Percentiles rank a stretch among this genome's conserved stretches.
Conservation (phyloP, 2,329 filamentous ascomycete species). For the Fusarium sp. region DNA sequence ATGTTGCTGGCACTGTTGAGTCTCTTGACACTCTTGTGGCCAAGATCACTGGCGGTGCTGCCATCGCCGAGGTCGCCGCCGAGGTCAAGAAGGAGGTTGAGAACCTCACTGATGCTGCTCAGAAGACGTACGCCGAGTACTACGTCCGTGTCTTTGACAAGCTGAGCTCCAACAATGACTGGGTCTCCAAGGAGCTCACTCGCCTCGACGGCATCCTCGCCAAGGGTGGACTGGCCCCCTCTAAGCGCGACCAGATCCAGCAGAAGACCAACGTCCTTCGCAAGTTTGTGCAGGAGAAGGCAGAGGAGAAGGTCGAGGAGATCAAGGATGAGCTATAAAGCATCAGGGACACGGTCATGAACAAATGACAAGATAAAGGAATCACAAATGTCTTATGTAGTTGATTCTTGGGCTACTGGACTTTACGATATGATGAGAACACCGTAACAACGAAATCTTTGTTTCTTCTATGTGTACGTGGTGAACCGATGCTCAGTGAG, state of each 20-base stretch:
- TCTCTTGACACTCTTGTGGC: conserved; percentile 78
- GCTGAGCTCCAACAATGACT: conserved; percentile 78
- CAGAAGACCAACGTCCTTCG: conserved; percentile 88
- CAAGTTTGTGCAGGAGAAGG: conserved; percentile 71
- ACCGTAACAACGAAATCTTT: conserved; percentile 11
- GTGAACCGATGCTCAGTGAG: conserved; percentile 21
- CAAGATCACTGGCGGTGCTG: conserved; percentile 73
- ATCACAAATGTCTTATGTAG: conserved; percentile 28
- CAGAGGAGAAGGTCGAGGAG: conserved; percentile 70
- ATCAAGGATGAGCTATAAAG: conserved; percentile 53
- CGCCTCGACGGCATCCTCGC: conserved; percentile 81
- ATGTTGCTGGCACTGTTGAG: conserved; percentile 82
- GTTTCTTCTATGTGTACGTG: conserved; percentile 18
- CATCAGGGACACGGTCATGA: conserved; percentile 4
- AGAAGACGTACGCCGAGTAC: conserved; percentile 88
- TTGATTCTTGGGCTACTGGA: conserved; percentile 33
- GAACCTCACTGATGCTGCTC: conserved; percentile 67
- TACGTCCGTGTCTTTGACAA: conserved; percentile 93
- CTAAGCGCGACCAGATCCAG: conserved; percentile 89
- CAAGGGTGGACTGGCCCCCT: conserved; percentile 84
- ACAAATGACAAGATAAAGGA: conserved; percentile 15
- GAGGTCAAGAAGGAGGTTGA: conserved; percentile 78
- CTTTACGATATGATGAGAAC: conserved; percentile 32
- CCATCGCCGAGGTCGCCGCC: conserved; percentile 69
- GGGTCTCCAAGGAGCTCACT: conserved; percentile 84